Evolutionary conservation across 2,329 filamentous ascomycete species (phyloP), one percentile per base, ranked within the genome.

Genomic region (Stagonosporopsis cucurbitacearum): DNA sequence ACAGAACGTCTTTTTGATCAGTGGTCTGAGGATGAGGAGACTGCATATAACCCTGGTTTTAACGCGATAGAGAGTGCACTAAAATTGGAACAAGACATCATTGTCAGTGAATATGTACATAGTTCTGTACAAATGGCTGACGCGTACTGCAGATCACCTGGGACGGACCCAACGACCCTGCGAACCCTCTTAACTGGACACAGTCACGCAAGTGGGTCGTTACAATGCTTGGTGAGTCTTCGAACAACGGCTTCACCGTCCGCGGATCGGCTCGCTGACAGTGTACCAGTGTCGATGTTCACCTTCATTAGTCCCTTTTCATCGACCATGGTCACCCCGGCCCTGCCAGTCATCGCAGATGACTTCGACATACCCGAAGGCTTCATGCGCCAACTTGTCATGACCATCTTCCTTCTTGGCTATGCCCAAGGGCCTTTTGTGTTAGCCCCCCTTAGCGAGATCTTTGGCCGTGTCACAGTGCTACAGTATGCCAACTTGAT

Each of bases 181-280:
- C 60, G 30, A 81, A 81, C 52, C 79, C 79, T 2, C 77, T 79
- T 55, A 82, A 81, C 56, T 81, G 79, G 79, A 65, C 70, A 2
- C 70, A 70, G 44, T 71, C 71, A 45, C 68, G 72, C 44, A 80
- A 80, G 62, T 81, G 79, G 79, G 62, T 75, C 17, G 77, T 76
- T 0, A 80, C 78, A 4, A 69, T 79, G 49, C 73, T 80, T 20
- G 78, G 48, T 50, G 11, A 13, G 48, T 35, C 11, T 42, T 6
- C 25, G 6, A 28, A 35, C 6, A 12, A 26, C 5, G 15, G 6
- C 8, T n/a, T 17, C 7, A 4, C 13, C 13, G 15, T 22, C 9
- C 12, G 17, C 25, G 30, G 7, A 32, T 32, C 26, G 11, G n/a
- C 19, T n/a, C 8, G 22, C 37, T 50, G 15, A 50, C 28, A 22